Evolutionary conservation across 2,329 filamentous ascomycete species (phyloP).

Genomic region (Metarhizium anisopliae): DNA sequence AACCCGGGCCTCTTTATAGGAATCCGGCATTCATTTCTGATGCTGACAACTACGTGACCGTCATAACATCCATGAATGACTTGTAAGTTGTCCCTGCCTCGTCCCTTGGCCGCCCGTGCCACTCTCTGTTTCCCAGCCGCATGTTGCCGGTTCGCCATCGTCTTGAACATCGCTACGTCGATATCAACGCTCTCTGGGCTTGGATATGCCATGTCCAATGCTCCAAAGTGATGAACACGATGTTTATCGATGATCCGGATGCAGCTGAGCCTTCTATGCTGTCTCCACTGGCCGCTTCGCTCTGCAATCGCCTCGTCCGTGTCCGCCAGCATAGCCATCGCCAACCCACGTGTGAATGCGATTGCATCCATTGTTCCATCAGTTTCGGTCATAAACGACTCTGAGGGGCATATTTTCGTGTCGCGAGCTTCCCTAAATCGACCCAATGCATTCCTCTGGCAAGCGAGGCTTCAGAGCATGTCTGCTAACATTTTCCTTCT

Average conservation of each 20-base stretch:
- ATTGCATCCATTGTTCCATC: constrained; percentile 29
- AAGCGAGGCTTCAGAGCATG: constrained; percentile 4
- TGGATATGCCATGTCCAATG: constrained; percentile 14
- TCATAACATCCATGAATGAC: constrained; percentile 37
- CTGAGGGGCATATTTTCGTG: constrained; percentile 11
- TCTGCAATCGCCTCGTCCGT: constrained; percentile 36
- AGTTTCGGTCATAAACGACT: constrained; percentile 12
- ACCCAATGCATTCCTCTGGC: constrained; percentile 12
- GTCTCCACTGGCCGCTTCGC: constrained; percentile 13
- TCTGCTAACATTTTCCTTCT: constrained; percentile 25
- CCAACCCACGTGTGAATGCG: constrained; percentile 33
- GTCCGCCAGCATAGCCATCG: constrained; percentile 39
- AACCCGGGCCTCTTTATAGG: background rate
- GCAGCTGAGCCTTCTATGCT: constrained; percentile 14
- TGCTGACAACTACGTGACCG: constrained; percentile 26
- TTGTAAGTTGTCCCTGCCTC: constrained; percentile 34
- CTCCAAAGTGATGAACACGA: constrained; percentile 26
- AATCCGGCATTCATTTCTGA: constrained; percentile 13
- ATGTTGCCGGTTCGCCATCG: constrained; percentile 27
- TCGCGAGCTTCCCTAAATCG: constrained; percentile 19
- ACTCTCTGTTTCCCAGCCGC: constrained; percentile 25
- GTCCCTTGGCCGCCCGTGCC: constrained; percentile 16
- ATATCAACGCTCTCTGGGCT: constrained; percentile 22
- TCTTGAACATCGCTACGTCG: constrained; percentile 22
- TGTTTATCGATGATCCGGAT: constrained; percentile 24